phyloP scores from a whole-genome alignment of 352 stramenopile genomes.

The Saprolegnia parasitica region DNA sequence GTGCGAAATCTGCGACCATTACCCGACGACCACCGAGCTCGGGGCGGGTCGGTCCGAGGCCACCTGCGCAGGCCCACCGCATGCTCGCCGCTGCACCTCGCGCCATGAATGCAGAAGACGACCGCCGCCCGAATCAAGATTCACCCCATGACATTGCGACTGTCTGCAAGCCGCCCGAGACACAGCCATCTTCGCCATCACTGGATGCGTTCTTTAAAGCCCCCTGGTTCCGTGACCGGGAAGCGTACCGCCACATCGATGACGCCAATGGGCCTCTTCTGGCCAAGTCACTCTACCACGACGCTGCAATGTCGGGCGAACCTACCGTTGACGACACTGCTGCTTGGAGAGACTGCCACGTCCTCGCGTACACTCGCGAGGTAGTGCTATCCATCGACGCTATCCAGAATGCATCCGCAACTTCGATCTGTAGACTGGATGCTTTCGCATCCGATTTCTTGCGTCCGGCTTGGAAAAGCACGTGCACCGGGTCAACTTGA shows the following conservation, averaged over 20 bases:
- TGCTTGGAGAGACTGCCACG: conserved; percentile 15
- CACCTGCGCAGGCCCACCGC: too few species aligned
- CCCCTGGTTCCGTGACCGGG: conserved; percentile 23
- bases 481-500: conserved; percentile 17
- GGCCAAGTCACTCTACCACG: conserved; percentile 22
- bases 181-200: too few species aligned
- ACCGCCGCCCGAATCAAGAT: too few species aligned
- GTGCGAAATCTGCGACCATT: background rate
- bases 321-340: background rate
- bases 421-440: conserved; percentile 14
- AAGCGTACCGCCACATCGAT: background rate
- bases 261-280: background rate
- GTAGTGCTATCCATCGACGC: too few species aligned
- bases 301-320: background rate
- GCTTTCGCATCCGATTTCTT: conserved; percentile 20
- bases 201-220: conserved; percentile 20
- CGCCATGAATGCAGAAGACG: too few species aligned
- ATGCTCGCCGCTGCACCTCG: too few species aligned
- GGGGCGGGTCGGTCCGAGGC: too few species aligned
- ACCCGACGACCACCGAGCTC: background rate
- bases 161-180: too few species aligned
- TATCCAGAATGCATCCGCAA: too few species aligned
- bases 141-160: too few species aligned
- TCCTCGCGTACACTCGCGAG: conserved; percentile 11
- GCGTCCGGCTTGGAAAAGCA: conserved; percentile 17